A percentile compares a stretch with the other conserved stretches of the same genome.
These are phyloP conservation scores for Pyrenula massariospora DNA, from an alignment of 495 filamentous ascomycete species.

Conservation along the genomic window DNA sequence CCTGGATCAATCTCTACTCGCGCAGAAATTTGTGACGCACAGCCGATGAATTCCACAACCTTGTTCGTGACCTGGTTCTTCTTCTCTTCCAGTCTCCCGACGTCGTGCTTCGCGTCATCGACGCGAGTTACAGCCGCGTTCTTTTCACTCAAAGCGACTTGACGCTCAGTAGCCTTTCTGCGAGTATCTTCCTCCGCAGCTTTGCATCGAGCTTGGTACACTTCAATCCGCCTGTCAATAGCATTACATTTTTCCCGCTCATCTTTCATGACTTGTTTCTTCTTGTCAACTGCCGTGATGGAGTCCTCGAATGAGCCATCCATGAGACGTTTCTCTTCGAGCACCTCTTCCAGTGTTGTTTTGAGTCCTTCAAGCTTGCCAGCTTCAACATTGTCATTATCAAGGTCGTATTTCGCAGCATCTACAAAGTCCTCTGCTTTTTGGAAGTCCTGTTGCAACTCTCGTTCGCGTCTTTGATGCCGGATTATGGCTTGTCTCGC, in stretches of 20 bases:
- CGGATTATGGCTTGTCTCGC: slow-evolving; percentile 29
- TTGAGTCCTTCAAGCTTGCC: slow-evolving; percentile 50
- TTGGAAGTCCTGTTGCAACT: slow-evolving; percentile 43
- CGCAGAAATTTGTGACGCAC: slow-evolving; percentile 44
- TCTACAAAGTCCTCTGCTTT: slow-evolving; percentile 44
- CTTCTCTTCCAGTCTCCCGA: slow-evolving; percentile 29
- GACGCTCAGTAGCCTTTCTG: slow-evolving; percentile 35
- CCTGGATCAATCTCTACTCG: slow-evolving; percentile 57
- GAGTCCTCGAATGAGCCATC: slow-evolving; percentile 41
- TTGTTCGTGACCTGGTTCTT: slow-evolving; percentile 28
- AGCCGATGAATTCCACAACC: slow-evolving; percentile 40
- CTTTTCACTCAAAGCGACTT: slow-evolving; percentile 46
- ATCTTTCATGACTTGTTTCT: slow-evolving; percentile 28
- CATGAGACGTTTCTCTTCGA: slow-evolving; percentile 33
- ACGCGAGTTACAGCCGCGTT: slow-evolving; percentile 48
- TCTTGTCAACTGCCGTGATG: slow-evolving; percentile 33
- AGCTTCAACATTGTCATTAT: slow-evolving; percentile 46
- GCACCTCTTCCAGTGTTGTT: slow-evolving; percentile 33
- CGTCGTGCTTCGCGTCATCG: slow-evolving; percentile 34
- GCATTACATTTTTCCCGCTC: slow-evolving; percentile 27
- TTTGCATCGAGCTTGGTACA: slow-evolving; percentile 27
- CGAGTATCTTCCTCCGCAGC: slow-evolving; percentile 49
- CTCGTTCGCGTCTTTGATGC: slow-evolving; percentile 31
- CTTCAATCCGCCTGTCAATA: slow-evolving; percentile 26
- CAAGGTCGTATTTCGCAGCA: slow-evolving; percentile 46